Evolutionary conservation across 441 rosid species (phyloP).

Genomic region (Brassica balearica): DNA sequence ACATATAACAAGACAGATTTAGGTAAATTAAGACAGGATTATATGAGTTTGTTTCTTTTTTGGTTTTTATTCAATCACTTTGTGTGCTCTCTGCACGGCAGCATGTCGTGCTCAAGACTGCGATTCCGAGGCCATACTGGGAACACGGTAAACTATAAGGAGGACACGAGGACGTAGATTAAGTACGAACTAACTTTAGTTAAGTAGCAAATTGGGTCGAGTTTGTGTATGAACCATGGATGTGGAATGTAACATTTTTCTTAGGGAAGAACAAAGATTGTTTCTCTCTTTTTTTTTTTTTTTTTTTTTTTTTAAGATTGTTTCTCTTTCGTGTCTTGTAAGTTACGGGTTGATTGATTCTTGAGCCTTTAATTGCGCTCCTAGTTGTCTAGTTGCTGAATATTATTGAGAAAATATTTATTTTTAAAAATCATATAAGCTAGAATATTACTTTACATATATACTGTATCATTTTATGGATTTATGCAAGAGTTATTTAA

Average conservation of each 20-base stretch:
- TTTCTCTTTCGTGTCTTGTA: conserved; percentile 31
- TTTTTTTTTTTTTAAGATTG: too few species aligned
- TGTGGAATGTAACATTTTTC: conserved; percentile 27
- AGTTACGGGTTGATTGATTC: conserved; percentile 20
- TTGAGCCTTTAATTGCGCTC: conserved; percentile 14
- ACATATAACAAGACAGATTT: conserved; percentile 85
- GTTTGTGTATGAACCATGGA: conserved; percentile 26
- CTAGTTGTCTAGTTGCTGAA: conserved; percentile 9
- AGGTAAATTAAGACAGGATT: conserved; percentile 52
- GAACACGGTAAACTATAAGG: conserved; percentile 28
- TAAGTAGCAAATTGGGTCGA: conserved; percentile 9
- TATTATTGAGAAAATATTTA: conserved; percentile 2
- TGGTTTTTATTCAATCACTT: conserved; percentile 22
- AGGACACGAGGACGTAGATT: conserved; percentile 12
- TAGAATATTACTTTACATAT: conserved; percentile 31
- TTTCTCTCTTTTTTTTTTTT: too few species aligned
- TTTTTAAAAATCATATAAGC: conserved; percentile 21
- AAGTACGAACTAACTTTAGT: conserved; percentile 26
- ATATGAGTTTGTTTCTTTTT: conserved; percentile 24
- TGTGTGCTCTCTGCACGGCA: conserved; percentile 46
- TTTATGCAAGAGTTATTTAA: too few species aligned
- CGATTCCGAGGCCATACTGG: conserved; percentile 27
- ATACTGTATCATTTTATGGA: too few species aligned
- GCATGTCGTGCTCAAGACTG: conserved; percentile 58
- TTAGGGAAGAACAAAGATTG: conserved; percentile 9